These are phyloP conservation scores for Yamadazyma philogaea DNA, from an alignment of 805 yeast genomes.

Conservation along the genomic window DNA sequence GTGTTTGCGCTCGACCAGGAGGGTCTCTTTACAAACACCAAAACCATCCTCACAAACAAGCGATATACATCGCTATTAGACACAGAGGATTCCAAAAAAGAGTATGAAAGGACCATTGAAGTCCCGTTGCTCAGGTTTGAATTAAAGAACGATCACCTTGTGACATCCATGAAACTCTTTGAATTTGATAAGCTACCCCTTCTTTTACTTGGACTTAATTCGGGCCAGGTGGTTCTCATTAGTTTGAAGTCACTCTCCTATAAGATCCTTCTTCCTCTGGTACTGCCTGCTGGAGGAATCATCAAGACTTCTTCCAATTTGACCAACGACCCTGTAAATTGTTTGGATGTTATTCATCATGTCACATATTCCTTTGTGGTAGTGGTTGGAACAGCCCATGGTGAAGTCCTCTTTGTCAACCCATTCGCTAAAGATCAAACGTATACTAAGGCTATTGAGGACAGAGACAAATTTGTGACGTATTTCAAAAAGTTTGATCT, in stretches of 20 bases:
- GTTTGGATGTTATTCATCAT: constrained; percentile 23
- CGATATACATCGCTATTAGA: constrained; percentile 22
- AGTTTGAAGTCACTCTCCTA: constrained; percentile 47
- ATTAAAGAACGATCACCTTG: constrained; percentile 31
- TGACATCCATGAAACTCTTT: constrained; percentile 39
- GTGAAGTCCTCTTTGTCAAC: constrained; percentile 53
- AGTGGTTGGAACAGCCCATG: constrained; percentile 61
- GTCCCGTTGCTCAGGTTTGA: constrained; percentile 44
- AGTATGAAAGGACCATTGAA: constrained; percentile 37
- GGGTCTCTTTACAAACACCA: constrained; percentile 22
- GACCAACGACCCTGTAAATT: constrained; percentile 19
- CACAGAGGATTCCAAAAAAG: background rate
- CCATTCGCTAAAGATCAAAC: constrained; percentile 17
- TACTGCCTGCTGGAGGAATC: background rate
- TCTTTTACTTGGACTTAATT: constrained; percentile 57
- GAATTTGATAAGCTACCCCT: constrained; percentile 38
- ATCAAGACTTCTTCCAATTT: constrained; percentile 12
- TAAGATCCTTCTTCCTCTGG: constrained; percentile 32
- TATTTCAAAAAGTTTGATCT: constrained; percentile 36
- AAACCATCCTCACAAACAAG: constrained; percentile 17
- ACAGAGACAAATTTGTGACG: constrained; percentile 31
- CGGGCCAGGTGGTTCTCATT: constrained; percentile 65
- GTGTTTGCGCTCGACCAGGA: constrained; percentile 35
- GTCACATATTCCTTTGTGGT: constrained; percentile 45
- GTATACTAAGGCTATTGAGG: constrained; percentile 19